These are phyloP conservation scores for Rachicladosporium sp. DNA, from an alignment of 2,329 filamentous ascomycete species.

Conservation along the genomic window DNA sequence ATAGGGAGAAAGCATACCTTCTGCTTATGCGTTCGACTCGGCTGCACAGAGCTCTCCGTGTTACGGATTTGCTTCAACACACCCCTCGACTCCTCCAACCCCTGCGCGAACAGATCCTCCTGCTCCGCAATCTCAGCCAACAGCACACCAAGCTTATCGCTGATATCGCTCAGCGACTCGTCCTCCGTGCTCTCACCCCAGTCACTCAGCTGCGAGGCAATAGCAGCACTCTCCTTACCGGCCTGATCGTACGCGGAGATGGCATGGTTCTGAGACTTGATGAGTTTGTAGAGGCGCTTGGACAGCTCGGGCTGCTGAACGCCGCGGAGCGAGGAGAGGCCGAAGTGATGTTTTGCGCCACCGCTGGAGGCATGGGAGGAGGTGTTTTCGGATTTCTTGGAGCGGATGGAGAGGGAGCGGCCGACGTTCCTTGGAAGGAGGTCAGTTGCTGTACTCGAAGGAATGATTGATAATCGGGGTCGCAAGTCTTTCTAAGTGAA, in stretches of 20 bases:
- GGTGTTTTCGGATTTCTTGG: constrained; percentile 40
- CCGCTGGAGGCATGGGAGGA: constrained; percentile 29
- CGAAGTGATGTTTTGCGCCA: constrained; percentile 51
- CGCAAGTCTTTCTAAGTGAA: no score
- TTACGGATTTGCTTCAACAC: constrained; percentile 87
- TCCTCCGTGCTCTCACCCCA: constrained; percentile 92
- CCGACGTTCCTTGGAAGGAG: constrained; percentile 20
- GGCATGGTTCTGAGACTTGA: constrained; percentile 88
- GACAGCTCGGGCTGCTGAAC: constrained; percentile 77
- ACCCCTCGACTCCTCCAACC: constrained; percentile 70
- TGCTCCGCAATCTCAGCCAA: constrained; percentile 88
- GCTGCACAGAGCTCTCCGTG: constrained; percentile 90
- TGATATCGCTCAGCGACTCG: constrained; percentile 75
- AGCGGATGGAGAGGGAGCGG: constrained; percentile 61
- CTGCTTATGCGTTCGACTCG: constrained; percentile 71
- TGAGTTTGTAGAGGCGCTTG: constrained; percentile 77
- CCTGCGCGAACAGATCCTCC: constrained; percentile 77
- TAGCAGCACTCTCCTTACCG: constrained; percentile 68
- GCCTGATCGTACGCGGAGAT: constrained; percentile 76
- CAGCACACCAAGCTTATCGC: constrained; percentile 89
- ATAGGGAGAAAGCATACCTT: constrained; percentile 37
- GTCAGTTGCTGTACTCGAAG: no score
- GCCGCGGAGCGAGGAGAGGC: constrained; percentile 74
- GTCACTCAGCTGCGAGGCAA: constrained; percentile 84
- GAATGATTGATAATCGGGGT: no score